Percentiles rank a stretch among this genome's conserved stretches.
phyloP scores from a whole-genome alignment of 768 basidiomycete genomes.

The Lanmaoa rubissima region DNA sequence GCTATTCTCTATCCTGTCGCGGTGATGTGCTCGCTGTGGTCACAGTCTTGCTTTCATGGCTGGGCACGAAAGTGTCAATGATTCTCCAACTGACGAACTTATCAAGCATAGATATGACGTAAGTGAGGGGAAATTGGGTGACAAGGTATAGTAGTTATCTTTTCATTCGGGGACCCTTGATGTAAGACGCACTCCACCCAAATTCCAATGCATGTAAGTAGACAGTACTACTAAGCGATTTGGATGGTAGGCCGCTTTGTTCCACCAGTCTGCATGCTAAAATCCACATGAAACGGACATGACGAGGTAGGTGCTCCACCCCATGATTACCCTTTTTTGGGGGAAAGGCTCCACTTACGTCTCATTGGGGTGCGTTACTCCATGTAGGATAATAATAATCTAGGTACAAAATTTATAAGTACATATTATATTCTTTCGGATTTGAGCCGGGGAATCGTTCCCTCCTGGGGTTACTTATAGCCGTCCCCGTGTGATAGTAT shows the following conservation, averaged over 20 bases:
- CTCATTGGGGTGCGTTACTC: not conserved
- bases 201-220: not conserved
- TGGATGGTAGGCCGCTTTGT: not conserved
- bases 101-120: not conserved
- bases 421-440: not conserved
- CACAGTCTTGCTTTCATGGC: not conserved
- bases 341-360: not conserved
- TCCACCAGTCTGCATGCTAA: not conserved
- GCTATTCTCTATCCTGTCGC: not conserved
- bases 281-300: conserved; percentile 1
- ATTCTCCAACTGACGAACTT: not conserved
- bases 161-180: not conserved
- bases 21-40: not conserved
- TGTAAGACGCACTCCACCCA: not conserved
- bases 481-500: not conserved
- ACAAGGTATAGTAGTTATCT: not conserved
- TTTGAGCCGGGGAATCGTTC: not conserved
- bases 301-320: not conserved
- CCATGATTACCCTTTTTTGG: not conserved
- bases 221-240: not conserved
- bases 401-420: not conserved
- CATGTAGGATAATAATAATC: not conserved
- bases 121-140: not conserved
- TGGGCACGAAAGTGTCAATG: not conserved
- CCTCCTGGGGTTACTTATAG: not conserved